A percentile compares a stretch with the other conserved stretches of the same genome.
Evolutionary conservation across 306 rosid genomes (phyloP).

Genomic region (Benincasa hispida): DNA sequence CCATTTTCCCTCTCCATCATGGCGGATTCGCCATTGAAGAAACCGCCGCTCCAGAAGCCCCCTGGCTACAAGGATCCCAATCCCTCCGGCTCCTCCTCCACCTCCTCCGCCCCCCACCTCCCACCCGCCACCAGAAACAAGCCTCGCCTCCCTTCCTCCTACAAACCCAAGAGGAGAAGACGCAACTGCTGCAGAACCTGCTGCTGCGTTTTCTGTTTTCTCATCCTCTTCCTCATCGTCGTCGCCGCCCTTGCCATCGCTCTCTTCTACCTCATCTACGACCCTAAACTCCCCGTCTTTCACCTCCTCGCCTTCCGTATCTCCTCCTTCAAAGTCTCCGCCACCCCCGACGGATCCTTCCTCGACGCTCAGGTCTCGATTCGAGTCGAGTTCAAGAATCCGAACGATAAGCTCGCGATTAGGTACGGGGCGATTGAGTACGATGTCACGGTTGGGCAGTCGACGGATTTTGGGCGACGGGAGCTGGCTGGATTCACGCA

Average conservation of each 20-base stretch:
- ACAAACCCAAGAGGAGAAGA: constrained; percentile 5
- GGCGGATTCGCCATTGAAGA: constrained; percentile 22
- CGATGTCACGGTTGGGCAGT: constrained; percentile 10
- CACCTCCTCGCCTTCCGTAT: constrained; percentile 41
- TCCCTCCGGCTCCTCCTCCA: not conserved
- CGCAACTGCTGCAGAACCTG: constrained; percentile 26
- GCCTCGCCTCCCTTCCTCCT: constrained; percentile 26
- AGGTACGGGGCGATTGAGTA: constrained; percentile 12
- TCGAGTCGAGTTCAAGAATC: constrained; percentile 44
- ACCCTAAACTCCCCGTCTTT: constrained; percentile 47
- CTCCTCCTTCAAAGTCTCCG: constrained; percentile 21
- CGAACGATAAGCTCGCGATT: constrained; percentile 23
- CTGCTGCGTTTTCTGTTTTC: constrained; percentile 32
- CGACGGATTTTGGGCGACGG: constrained; percentile 15
- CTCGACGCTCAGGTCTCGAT: constrained; percentile 27
- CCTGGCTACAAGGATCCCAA: constrained; percentile 46
- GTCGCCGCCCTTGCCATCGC: constrained; percentile 20
- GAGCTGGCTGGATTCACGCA: constrained; percentile 20
- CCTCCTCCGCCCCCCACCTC: not conserved
- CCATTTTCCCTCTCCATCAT: not conserved
- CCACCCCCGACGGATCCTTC: constrained; percentile 17
- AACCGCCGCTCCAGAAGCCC: constrained; percentile 51
- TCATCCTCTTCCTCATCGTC: constrained; percentile 28
- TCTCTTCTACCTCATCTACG: constrained; percentile 37
- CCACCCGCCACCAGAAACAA: constrained; percentile 10